These are phyloP conservation scores for Alternaria postmessia DNA, from an alignment of 2,329 filamentous ascomycete genomes.

Conservation along the genomic window DNA sequence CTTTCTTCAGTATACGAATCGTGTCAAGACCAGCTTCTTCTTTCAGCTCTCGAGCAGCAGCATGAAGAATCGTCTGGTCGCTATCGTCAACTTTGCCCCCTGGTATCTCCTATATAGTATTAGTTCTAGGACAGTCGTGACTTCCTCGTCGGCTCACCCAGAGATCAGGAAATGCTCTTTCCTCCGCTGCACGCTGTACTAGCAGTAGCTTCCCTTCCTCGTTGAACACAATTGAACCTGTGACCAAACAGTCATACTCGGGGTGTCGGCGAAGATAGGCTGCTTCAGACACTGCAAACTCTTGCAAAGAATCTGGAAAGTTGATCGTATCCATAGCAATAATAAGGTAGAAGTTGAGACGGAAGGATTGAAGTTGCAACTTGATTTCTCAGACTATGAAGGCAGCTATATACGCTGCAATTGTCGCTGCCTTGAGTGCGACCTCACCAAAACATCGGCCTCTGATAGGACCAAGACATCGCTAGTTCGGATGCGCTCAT, in stretches of 20 bases:
- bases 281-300: slow-evolving; percentile 40
- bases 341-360: slow-evolving; percentile 3
- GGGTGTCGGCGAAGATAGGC: slow-evolving; percentile 39
- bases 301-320: slow-evolving; percentile 33
- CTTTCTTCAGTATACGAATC: slow-evolving; percentile 53
- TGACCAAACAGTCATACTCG: slow-evolving; percentile 38
- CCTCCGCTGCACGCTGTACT: slow-evolving; percentile 47
- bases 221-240: slow-evolving; percentile 46
- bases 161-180: slow-evolving; percentile 44
- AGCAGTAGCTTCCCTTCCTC: slow-evolving; percentile 42
- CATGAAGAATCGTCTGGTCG: slow-evolving; percentile 59
- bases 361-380: not conserved
- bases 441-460: not conserved
- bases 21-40: slow-evolving; percentile 62
- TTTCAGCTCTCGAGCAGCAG: slow-evolving; percentile 59
- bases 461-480: not conserved
- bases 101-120: slow-evolving; percentile 57
- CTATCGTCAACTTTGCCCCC: slow-evolving; percentile 59
- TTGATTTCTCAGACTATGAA: not conserved
- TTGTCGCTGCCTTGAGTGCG: slow-evolving; percentile 13
- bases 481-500: not conserved
- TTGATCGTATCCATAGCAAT: slow-evolving; percentile 20
- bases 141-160: slow-evolving; percentile 36
- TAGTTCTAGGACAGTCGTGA: slow-evolving; percentile 4
- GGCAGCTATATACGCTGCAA: slow-evolving; percentile 3